A percentile compares a stretch with the other conserved stretches of the same genome.
These are phyloP conservation scores for Xylaria longipes DNA, from an alignment of 495 filamentous ascomycete genomes.

Conservation along the genomic window DNA sequence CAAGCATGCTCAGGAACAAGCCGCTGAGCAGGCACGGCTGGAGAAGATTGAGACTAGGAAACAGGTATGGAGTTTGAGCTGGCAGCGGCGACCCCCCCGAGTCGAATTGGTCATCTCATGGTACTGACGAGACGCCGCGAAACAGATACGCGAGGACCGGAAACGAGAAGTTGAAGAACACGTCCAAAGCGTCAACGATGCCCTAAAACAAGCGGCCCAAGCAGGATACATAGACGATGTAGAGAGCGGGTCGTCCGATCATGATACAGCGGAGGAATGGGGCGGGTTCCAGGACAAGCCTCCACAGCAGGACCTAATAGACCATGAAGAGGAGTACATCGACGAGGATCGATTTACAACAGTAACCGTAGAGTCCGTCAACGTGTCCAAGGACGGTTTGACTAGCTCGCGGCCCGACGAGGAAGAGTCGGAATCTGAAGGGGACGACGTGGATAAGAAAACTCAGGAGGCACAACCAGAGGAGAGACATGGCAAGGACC, in stretches of 20 bases:
- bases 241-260: slow-evolving; percentile 34
- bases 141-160: slow-evolving; percentile 78
- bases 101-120: slow-evolving; percentile 24
- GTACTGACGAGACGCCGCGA: slow-evolving; percentile 16
- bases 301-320: slow-evolving; percentile 53
- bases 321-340: slow-evolving; percentile 91
- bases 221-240: slow-evolving; percentile 50
- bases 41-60: slow-evolving; percentile 74
- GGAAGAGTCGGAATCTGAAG: slow-evolving; percentile 53
- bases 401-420: slow-evolving; percentile 53
- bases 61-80: slow-evolving; percentile 60
- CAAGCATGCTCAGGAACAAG: slow-evolving; percentile 81
- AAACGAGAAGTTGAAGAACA: slow-evolving; percentile 79
- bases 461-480: slow-evolving; percentile 40
- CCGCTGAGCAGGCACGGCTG: slow-evolving; percentile 72
- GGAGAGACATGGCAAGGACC: slow-evolving; percentile 38
- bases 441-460: slow-evolving; percentile 39
- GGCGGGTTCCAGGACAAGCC: slow-evolving; percentile 64
- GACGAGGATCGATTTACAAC: slow-evolving; percentile 96
- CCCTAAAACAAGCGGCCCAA: slow-evolving; percentile 62
- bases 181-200: slow-evolving; percentile 71
- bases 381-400: slow-evolving; percentile 74
- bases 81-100: neutral
- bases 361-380: slow-evolving; percentile 92
- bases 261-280: slow-evolving; percentile 63